Evolutionary conservation across 768 basidiomycete genomes (phyloP).

Genomic region (Pluteus cervinus): DNA sequence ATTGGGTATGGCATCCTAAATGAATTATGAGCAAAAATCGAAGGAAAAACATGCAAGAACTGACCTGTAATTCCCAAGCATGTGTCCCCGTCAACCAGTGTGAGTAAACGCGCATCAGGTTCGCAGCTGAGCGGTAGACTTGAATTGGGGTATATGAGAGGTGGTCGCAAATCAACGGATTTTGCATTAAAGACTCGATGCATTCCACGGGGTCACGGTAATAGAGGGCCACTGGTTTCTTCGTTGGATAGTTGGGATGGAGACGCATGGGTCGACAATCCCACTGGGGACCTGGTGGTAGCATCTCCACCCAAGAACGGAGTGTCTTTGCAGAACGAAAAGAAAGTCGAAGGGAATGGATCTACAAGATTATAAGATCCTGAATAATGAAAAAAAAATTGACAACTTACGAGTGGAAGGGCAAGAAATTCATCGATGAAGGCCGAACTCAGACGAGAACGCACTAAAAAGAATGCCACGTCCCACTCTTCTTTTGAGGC

Average conservation of each 20-base stretch:
- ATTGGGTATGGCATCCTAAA: conserved; percentile 12
- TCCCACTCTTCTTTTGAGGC: conserved; percentile 25
- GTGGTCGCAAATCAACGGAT: conserved; percentile 13
- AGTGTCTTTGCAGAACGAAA: conserved; percentile 14
- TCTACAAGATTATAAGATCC: neutral
- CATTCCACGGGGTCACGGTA: conserved; percentile 20
- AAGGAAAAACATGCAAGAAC: conserved; percentile 14
- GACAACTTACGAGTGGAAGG: conserved; percentile 17
- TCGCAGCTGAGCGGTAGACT: conserved; percentile 9
- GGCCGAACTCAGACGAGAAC: conserved; percentile 21
- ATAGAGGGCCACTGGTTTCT: conserved; percentile 15
- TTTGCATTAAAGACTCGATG: conserved; percentile 16
- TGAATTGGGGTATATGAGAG: conserved; percentile 14
- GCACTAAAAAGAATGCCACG: conserved; percentile 21
- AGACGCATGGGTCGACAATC: conserved; percentile 6
- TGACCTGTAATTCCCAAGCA: conserved; percentile 21
- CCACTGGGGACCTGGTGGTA: conserved; percentile 17
- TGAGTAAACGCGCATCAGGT: conserved; percentile 8
- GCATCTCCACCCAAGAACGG: conserved; percentile 8
- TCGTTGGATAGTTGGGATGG: too few species aligned
- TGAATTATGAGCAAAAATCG: conserved; percentile 1
- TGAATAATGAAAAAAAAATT: too few species aligned
- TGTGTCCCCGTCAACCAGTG: conserved; percentile 19
- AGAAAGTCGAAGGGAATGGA: conserved; percentile 3
- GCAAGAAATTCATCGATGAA: conserved; percentile 21